Conservation (phyloP, 129 eudicot species). For the Heracleum sosnowskyi region DNA sequence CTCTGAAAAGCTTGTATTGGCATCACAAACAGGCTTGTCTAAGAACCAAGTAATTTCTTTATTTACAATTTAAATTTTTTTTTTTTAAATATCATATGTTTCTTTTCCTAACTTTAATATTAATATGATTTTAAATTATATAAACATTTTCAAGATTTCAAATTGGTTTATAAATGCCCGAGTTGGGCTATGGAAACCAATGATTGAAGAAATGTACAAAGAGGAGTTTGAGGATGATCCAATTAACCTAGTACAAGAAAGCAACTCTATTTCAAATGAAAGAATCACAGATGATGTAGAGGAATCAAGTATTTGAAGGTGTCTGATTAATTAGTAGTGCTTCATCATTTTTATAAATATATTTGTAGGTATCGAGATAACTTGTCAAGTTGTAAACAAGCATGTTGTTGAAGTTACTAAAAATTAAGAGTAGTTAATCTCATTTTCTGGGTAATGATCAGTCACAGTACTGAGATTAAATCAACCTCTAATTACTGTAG, state of each 20-base stretch:
- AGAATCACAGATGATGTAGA: slow-evolving; percentile 28
- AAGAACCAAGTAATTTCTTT: slow-evolving; percentile 64
- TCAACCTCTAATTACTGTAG: neutral
- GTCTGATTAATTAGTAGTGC: neutral
- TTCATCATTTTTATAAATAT: neutral
- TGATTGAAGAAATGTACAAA: slow-evolving; percentile 93
- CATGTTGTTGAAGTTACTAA: neutral
- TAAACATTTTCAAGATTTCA: slow-evolving; percentile 40
- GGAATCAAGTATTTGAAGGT: slow-evolving; percentile 16
- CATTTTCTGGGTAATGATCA: neutral
- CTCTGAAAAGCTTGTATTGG: slow-evolving; percentile 66
- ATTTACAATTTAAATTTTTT: neutral
- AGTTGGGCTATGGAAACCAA: slow-evolving; percentile 89
- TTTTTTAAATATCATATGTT: neutral
- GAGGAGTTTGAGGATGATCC: slow-evolving; percentile 66
- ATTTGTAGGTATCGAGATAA: neutral
- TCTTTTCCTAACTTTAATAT: neutral
- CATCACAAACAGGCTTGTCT: slow-evolving; percentile 85
- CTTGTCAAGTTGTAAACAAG: neutral
- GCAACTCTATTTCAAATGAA: slow-evolving; percentile 19
- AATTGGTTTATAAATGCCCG: slow-evolving; percentile 96
- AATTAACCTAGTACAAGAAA: slow-evolving; percentile 19
- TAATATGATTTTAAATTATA: neutral
- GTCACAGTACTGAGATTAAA: too few species aligned
- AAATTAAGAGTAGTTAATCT: neutral